A percentile compares a stretch with the other conserved stretches of the same genome.
Evolutionary conservation across 768 basidiomycete species (phyloP).

Genomic region (Boletales sp.): DNA sequence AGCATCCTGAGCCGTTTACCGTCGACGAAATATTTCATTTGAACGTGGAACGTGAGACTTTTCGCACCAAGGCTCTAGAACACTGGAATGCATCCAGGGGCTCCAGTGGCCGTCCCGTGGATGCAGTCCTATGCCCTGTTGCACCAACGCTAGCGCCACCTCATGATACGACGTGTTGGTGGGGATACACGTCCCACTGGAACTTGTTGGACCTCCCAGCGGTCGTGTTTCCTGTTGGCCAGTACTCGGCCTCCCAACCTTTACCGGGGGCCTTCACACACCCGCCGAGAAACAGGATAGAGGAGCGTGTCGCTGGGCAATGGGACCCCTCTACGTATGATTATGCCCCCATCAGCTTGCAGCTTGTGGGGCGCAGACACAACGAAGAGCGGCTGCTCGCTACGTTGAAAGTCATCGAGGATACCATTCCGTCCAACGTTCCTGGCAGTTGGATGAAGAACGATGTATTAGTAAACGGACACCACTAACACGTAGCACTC

Average conservation of each 20-base stretch:
- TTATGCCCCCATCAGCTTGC: conserved; percentile 43
- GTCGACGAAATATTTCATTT: conserved; percentile 44
- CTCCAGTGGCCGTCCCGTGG: conserved; percentile 42
- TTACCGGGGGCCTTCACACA: conserved; percentile 9
- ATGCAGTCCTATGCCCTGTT: conserved; percentile 45
- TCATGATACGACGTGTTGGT: conserved; percentile 46
- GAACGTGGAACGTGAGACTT: conserved; percentile 40
- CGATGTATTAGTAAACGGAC: conserved; percentile 9
- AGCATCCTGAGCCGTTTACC: conserved; percentile 34
- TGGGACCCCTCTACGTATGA: conserved; percentile 42
- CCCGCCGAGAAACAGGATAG: conserved; percentile 34
- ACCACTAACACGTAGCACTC: not conserved
- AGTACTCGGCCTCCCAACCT: conserved; percentile 27
- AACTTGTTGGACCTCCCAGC: conserved; percentile 49
- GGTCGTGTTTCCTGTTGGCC: conserved; percentile 45
- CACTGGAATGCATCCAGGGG: conserved; percentile 43
- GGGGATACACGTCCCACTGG: conserved; percentile 52
- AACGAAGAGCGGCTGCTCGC: conserved; percentile 49
- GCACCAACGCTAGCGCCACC: conserved; percentile 47
- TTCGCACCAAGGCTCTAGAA: conserved; percentile 37
- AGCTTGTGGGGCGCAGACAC: conserved; percentile 48
- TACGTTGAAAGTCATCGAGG: conserved; percentile 40
- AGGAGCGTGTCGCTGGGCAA: conserved; percentile 34
- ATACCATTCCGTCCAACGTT: conserved; percentile 13
- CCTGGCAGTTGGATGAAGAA: conserved; percentile 8